These are phyloP conservation scores for Candida gorgasii DNA, from an alignment of 805 yeast genomes.

Conservation along the genomic window DNA sequence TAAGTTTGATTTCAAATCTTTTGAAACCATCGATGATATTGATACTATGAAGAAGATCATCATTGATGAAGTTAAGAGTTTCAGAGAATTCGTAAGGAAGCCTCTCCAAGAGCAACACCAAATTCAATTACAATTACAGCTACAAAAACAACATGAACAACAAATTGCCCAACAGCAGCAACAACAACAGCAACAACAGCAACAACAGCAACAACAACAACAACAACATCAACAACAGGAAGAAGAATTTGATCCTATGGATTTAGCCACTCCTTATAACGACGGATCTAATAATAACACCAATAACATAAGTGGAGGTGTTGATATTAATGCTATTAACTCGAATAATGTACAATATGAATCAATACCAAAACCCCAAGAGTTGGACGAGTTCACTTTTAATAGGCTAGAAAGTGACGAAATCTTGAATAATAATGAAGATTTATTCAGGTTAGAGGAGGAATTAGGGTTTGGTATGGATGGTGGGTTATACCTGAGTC, in stretches of 20 bases:
- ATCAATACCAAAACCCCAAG: slow-evolving; percentile 46
- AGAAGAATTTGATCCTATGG: slow-evolving; percentile 15
- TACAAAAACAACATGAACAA: slow-evolving; percentile 28
- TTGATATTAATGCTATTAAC: slow-evolving; percentile 19
- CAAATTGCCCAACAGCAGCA: slow-evolving; percentile 17
- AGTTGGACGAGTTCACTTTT: slow-evolving; percentile 38
- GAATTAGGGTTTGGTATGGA: slow-evolving; percentile 48
- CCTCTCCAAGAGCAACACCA: slow-evolving; percentile 60
- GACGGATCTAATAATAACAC: slow-evolving; percentile 14
- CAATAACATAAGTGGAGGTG: slow-evolving; percentile 20
- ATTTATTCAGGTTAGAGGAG: slow-evolving; percentile 41
- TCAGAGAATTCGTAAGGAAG: slow-evolving; percentile 78
- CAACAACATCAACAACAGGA: slow-evolving; percentile 22
- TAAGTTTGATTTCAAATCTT: slow-evolving; percentile 78
- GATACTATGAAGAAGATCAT: slow-evolving; percentile 75
- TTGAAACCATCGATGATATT: slow-evolving; percentile 82
- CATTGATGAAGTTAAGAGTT: slow-evolving; percentile 72
- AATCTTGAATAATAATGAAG: slow-evolving; percentile 21
- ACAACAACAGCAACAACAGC: slow-evolving; percentile 22
- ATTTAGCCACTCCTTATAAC: slow-evolving; percentile 14
- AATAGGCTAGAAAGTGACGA: slow-evolving; percentile 12
- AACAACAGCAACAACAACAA: slow-evolving; percentile 20
- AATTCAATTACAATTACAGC: slow-evolving; percentile 37
- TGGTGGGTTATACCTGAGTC: slow-evolving; percentile 21
- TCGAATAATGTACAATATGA: slow-evolving; percentile 28